Evolutionary conservation across 2,329 filamentous ascomycete genomes (phyloP).

Genomic region (Corynespora cassiicola): DNA sequence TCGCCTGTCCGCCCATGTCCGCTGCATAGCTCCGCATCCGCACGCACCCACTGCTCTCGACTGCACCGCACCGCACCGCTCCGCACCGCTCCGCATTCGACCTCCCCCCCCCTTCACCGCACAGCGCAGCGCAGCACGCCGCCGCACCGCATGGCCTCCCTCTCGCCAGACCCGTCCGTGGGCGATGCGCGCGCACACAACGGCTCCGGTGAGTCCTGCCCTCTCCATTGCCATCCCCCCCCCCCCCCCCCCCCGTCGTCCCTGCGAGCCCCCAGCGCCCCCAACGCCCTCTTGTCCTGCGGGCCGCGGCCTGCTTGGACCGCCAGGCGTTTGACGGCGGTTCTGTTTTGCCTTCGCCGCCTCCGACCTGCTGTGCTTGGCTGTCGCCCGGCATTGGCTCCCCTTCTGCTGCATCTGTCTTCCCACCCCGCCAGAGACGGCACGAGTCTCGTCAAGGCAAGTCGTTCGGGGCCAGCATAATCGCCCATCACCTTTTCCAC

Average conservation of each 20-base stretch:
- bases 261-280: too few species aligned
- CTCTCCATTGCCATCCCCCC: constrained; percentile 21
- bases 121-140: background rate
- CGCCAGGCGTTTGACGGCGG: constrained; percentile 36
- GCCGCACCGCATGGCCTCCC: constrained; percentile 40
- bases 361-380: constrained; percentile 30
- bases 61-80: constrained; percentile 3
- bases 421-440: constrained; percentile 31
- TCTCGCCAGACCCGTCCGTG: constrained; percentile 40
- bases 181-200: constrained; percentile 37
- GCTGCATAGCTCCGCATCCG: background rate
- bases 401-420: constrained; percentile 15
- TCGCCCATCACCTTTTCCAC: constrained; percentile 26
- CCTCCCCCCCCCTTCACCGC: constrained; percentile 9
- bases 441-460: constrained; percentile 36
- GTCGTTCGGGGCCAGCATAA: constrained; percentile 29
- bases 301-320: too few species aligned
- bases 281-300: too few species aligned
- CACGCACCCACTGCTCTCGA: background rate
- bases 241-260: too few species aligned
- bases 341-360: constrained; percentile 37
- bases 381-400: constrained; percentile 27
- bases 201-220: constrained; percentile 40
- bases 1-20: constrained; percentile 7
- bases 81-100: background rate